Conservation (phyloP, 2,329 filamentous ascomycete species). For the Pyrenophora tritici-repentis region DNA sequence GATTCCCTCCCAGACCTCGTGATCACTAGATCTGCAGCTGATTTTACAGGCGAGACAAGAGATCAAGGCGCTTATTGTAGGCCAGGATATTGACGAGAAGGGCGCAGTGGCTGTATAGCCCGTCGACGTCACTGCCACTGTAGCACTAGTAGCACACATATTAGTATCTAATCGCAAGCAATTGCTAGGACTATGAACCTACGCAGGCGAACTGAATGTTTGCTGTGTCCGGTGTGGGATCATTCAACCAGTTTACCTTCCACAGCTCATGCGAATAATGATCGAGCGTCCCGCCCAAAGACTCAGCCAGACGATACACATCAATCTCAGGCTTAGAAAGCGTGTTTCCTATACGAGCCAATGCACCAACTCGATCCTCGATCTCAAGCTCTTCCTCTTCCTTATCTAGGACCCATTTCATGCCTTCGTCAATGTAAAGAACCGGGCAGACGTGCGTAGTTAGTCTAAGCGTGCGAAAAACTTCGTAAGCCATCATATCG, state of each 20-base stretch:
- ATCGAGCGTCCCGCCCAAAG: too few relatives aligned
- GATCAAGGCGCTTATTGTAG: not conserved
- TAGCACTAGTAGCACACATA: conserved; percentile 17
- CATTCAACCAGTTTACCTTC: too few relatives aligned
- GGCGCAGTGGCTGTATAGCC: conserved; percentile 16
- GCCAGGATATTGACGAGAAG: conserved; percentile 20
- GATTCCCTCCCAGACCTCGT: too few relatives aligned
- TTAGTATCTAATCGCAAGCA: not conserved
- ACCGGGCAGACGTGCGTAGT: conserved; percentile 40
- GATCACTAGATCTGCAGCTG: too few relatives aligned
- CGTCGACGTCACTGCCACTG: conserved; percentile 13
- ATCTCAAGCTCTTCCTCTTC: too few relatives aligned
- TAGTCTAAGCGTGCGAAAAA: conserved; percentile 43
- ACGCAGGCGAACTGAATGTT: conserved; percentile 10
- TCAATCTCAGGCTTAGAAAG: not conserved
- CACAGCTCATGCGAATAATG: too few relatives aligned
- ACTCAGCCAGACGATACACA: not conserved
- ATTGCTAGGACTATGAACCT: not conserved
- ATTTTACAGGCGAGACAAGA: too few relatives aligned
- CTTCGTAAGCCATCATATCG: conserved; percentile 52
- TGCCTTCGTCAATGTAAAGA: not conserved
- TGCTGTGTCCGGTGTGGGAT: not conserved
- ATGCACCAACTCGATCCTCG: not conserved
- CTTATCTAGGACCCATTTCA: too few relatives aligned
- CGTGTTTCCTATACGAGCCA: not conserved